These are phyloP conservation scores for Bacidia gigantensis DNA, from an alignment of 495 filamentous ascomycete species.

Conservation along the genomic window DNA sequence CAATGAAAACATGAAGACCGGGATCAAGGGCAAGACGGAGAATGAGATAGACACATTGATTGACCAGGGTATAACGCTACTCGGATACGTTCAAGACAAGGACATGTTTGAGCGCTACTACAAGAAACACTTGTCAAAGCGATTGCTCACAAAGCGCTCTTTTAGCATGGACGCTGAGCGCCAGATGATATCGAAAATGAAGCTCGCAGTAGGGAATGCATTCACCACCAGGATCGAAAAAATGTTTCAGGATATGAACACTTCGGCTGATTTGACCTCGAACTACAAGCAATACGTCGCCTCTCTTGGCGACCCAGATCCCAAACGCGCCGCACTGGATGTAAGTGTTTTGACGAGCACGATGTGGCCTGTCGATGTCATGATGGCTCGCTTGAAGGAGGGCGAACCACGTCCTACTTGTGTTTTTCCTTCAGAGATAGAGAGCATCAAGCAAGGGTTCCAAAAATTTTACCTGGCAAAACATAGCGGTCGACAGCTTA, in stretches of 20 bases:
- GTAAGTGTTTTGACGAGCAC: slow-evolving; percentile 83
- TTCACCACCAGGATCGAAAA: slow-evolving; percentile 88
- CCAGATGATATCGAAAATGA: slow-evolving; percentile 93
- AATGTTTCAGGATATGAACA: slow-evolving; percentile 97
- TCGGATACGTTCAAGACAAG: slow-evolving; percentile 80
- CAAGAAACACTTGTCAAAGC: slow-evolving; percentile 86
- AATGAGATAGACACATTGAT: slow-evolving; percentile 73
- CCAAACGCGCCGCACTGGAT: slow-evolving; percentile 58
- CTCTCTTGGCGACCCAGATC: slow-evolving; percentile 47
- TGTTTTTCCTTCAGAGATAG: slow-evolving; percentile 62
- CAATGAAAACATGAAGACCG: slow-evolving; percentile 90
- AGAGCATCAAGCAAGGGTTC: slow-evolving; percentile 69
- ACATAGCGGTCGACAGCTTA: slow-evolving; percentile 73
- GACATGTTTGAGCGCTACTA: slow-evolving; percentile 97
- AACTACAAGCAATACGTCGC: slow-evolving; percentile 59
- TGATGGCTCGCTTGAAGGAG: slow-evolving; percentile 44
- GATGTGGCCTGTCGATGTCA: slow-evolving; percentile 83
- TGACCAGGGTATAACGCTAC: slow-evolving; percentile 76
- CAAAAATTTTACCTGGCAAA: slow-evolving; percentile 80
- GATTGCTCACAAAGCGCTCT: slow-evolving; percentile 74
- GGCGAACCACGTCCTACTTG: slow-evolving; percentile 38
- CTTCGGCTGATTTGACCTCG: slow-evolving; percentile 71
- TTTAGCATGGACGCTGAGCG: slow-evolving; percentile 83
- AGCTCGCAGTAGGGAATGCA: slow-evolving; percentile 81
- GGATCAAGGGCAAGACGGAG: slow-evolving; percentile 85